These are phyloP conservation scores for Dioscorea zingiberensis DNA, from an alignment of 106 monocot genomes.

Conservation along the genomic window DNA sequence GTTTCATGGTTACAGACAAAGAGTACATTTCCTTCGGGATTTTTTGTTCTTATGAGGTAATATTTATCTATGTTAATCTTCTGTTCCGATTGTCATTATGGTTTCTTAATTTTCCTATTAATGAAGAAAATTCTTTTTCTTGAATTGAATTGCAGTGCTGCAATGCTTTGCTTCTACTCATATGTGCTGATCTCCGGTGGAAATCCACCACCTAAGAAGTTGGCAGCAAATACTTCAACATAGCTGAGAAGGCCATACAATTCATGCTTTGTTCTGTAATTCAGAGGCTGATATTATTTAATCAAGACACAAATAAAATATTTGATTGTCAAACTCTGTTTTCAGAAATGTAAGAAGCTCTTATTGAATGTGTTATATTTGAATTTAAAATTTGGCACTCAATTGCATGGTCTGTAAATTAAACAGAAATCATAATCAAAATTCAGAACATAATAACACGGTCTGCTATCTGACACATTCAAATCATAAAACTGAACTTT, in stretches of 20 bases:
- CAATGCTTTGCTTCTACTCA: slow-evolving; percentile 57
- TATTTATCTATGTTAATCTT: background rate
- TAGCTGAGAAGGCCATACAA: background rate
- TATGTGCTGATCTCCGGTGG: slow-evolving; percentile 64
- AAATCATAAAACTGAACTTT: too few relatives aligned
- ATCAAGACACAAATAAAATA: background rate
- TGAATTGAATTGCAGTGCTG: slow-evolving; percentile 23
- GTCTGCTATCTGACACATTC: too few relatives aligned
- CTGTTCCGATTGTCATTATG: background rate
- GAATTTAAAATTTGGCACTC: too few relatives aligned
- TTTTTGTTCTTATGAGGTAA: slow-evolving; percentile 48
- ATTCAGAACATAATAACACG: background rate
- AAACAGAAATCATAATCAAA: too few relatives aligned
- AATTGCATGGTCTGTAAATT: too few relatives aligned
- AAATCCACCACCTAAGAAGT: slow-evolving; percentile 67
- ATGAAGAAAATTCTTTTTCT: background rate
- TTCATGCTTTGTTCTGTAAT: background rate
- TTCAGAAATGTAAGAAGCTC: too few relatives aligned
- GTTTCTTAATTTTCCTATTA: background rate
- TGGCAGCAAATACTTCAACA: slow-evolving; percentile 14
- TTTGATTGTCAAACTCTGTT: background rate
- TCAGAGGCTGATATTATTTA: background rate
- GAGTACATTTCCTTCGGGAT: slow-evolving; percentile 42
- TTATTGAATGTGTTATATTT: background rate
- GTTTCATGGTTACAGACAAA: slow-evolving; percentile 35